phyloP scores from a whole-genome alignment of 768 basidiomycete species.

The Jaapia argillacea region DNA sequence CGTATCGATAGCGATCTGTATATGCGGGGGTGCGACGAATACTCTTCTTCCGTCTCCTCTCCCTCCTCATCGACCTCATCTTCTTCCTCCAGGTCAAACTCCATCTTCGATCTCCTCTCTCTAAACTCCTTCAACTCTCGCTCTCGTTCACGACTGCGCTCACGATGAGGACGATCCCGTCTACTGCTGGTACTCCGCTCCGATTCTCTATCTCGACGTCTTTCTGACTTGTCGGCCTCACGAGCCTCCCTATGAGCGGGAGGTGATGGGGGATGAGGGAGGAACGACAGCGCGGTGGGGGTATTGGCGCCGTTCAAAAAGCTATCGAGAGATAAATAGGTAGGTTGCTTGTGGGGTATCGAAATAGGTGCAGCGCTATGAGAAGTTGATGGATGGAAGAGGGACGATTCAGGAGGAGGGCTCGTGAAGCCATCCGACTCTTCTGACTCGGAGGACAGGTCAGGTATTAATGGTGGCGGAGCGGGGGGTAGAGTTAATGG shows the following conservation, averaged over 20 bases:
- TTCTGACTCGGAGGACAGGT: conserved; percentile 53
- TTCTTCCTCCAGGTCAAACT: not conserved
- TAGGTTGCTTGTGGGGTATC: not conserved
- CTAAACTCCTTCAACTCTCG: not conserved
- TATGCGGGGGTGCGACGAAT: not conserved
- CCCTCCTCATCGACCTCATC: not conserved
- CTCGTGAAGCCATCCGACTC: conserved; percentile 47
- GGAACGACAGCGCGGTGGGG: not conserved
- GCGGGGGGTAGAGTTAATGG: conserved; percentile 8
- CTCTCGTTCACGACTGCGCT: not conserved
- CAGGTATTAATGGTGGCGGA: conserved; percentile 46
- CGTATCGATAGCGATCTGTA: not conserved
- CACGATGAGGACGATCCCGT: not conserved
- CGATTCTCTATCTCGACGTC: no score
- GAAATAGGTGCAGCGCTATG: conserved; percentile 2
- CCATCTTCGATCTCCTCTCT: not conserved
- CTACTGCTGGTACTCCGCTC: no score
- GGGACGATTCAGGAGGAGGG: conserved; percentile 15
- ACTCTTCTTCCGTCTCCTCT: not conserved
- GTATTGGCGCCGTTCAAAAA: not conserved
- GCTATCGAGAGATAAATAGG: not conserved
- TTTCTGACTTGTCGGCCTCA: not conserved
- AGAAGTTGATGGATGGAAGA: conserved; percentile 5
- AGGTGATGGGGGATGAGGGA: not conserved
- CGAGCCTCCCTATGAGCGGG: not conserved